phyloP scores from a whole-genome alignment of 2,329 filamentous ascomycete genomes.

The Didymella exigua region DNA sequence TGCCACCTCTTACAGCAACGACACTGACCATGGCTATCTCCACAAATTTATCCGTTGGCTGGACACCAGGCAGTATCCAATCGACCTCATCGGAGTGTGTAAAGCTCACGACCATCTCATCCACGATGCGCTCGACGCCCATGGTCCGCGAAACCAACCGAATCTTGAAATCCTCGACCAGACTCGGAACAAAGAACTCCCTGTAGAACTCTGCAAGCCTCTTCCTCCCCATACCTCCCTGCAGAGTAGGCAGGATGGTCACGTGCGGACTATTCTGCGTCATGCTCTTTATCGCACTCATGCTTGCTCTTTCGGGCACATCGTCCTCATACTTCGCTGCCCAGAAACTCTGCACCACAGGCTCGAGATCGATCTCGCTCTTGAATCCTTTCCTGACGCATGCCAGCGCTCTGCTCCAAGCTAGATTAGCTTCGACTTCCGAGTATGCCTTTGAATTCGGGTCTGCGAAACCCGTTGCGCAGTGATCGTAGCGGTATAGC shows the following conservation, averaged over 20 bases:
- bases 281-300: conserved; percentile 40
- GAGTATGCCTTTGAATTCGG: conserved; percentile 47
- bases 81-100: conserved; percentile 62
- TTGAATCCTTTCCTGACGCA: conserved; percentile 46
- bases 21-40: conserved; percentile 63
- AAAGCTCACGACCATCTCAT: conserved; percentile 63
- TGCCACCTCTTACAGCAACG: conserved; percentile 59
- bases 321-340: conserved; percentile 42
- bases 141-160: conserved; percentile 61
- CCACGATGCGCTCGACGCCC: conserved; percentile 63
- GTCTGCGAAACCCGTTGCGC: conserved; percentile 52
- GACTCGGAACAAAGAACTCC: conserved; percentile 60
- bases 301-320: conserved; percentile 38
- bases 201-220: conserved; percentile 59
- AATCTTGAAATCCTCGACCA: conserved; percentile 60
- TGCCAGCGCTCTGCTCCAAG: conserved; percentile 51
- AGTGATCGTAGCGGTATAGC: conserved; percentile 49
- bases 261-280: conserved; percentile 44
- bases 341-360: conserved; percentile 42
- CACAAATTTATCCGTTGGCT: conserved; percentile 61
- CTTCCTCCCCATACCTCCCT: conserved; percentile 51
- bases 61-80: conserved; percentile 64
- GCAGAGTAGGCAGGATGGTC: conserved; percentile 50
- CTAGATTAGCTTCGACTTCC: conserved; percentile 49
- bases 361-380: conserved; percentile 44